These are phyloP conservation scores for Vinca major DNA, from an alignment of 305 asterid species.

Conservation along the genomic window DNA sequence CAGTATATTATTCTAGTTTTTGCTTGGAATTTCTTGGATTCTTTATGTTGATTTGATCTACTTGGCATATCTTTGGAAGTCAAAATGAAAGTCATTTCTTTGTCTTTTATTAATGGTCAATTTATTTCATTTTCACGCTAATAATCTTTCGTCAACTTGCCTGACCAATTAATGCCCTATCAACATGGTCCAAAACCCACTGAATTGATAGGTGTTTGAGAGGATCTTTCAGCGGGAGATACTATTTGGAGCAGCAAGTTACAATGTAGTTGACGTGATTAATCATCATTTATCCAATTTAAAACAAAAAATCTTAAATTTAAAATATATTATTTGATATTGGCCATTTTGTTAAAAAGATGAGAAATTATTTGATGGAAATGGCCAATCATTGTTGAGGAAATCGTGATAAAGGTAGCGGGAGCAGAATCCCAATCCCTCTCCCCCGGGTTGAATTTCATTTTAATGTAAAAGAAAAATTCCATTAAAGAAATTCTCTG, in stretches of 20 bases:
- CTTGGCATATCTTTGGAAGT: background rate
- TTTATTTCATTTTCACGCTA: background rate
- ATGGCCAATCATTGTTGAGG: background rate
- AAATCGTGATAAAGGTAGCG: background rate
- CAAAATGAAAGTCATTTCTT: background rate
- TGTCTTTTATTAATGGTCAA: background rate
- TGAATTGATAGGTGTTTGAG: too few species aligned
- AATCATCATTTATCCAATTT: background rate
- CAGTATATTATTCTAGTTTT: background rate
- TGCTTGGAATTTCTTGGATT: background rate
- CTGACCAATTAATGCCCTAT: background rate
- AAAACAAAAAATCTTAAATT: too few species aligned
- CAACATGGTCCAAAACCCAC: too few species aligned
- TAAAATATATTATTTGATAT: too few species aligned
- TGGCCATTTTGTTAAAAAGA: background rate
- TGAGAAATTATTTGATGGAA: background rate
- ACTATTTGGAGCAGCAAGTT: background rate
- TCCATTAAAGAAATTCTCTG: too few species aligned
- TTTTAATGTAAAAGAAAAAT: too few species aligned
- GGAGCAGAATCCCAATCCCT: background rate
- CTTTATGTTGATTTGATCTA: conserved; percentile 6
- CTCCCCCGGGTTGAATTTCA: too few species aligned
- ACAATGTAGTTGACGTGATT: background rate
- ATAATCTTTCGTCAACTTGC: background rate
- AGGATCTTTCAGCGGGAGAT: background rate